Base-by-base conservation (phyloP, 2,329 filamentous ascomycete species). In the Botrytis fabae region DNA sequence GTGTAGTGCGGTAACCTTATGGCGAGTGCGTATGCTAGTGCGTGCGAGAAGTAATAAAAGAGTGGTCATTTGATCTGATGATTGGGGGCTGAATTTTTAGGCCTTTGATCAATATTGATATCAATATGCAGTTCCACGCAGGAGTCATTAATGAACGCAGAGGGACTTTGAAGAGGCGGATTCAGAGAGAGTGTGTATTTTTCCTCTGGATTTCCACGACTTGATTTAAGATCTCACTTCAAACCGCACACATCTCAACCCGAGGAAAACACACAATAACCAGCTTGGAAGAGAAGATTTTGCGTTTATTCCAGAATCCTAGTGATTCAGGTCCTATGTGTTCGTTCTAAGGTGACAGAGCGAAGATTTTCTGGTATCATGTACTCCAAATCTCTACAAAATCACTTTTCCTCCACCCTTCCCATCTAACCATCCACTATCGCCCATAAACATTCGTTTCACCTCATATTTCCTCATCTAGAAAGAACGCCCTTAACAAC, bases 401-500 rank as follows among this genome's bases (percentile, higher is more conserved):
- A 28, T 5, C 18, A 40, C 16, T 40, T 35, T 57, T 68, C 18
- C 35, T 51, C 48, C 22, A 28, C 42, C n/a, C 4, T 22, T 28
- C 14, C 12, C 9, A 22, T 35, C 28, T 28, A 32, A 12, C 25
- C 12, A 46, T 44, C 14, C 6, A 18, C 51, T 18, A 22, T 7
- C 1, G 22, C n/a, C 9, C 22, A 38, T 28, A n/a, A 35, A 20
- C 22, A 25, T 51, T 35, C 28, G 28, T 51, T 35, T 18, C 20
- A 28, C 22, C 35, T 20, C 35, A 7, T 7, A n/a, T 38, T 20
- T 20, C 65, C 69, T 71, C 61, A 78, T 74, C 78, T 74, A 40
- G 79, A 78, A 51, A 79, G 65, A 73, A 78, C 73, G 3, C 76
- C 78, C 69, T 78, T 78, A 8, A 81, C 80, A 32, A 72, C 74